These are phyloP conservation scores for Cytospora paraplurivora DNA, from an alignment of 2,329 filamentous ascomycete genomes.

Conservation along the genomic window DNA sequence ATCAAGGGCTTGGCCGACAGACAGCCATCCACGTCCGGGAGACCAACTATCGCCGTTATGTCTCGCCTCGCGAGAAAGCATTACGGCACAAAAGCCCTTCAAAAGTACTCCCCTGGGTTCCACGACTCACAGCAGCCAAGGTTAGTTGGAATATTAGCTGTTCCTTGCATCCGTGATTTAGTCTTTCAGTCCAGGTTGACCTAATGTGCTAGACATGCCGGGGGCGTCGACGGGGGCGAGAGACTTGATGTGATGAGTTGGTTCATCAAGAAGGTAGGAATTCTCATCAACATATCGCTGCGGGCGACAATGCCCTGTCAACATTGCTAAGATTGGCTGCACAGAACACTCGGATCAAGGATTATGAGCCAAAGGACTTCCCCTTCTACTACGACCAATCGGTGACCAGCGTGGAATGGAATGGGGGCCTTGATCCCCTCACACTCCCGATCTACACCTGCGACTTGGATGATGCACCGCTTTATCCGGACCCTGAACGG, in stretches of 20 bases:
- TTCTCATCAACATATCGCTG: not conserved
- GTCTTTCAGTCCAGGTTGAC: not conserved
- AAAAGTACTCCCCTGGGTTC: not conserved
- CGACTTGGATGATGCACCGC: not conserved
- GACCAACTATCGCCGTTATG: not conserved
- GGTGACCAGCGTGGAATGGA: not conserved
- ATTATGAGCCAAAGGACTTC: not conserved
- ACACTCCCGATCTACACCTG: not conserved
- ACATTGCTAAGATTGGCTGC: no score
- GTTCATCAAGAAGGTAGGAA: not conserved
- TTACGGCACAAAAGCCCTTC: not conserved
- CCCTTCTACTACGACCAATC: conserved; percentile 2
- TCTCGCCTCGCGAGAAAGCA: not conserved
- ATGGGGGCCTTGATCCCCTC: not conserved
- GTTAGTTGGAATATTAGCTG: not conserved
- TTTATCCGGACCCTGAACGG: not conserved
- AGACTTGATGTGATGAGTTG: not conserved
- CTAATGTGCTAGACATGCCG: not conserved
- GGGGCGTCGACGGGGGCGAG: not conserved
- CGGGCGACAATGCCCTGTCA: not conserved
- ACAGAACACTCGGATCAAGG: conserved; percentile 3
- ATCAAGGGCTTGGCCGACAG: not conserved
- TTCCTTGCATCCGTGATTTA: not conserved
- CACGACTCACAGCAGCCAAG: not conserved
- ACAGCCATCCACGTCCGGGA: not conserved